phyloP scores from a whole-genome alignment of 2,329 filamentous ascomycete genomes.

The Atkinsonella texensis region DNA sequence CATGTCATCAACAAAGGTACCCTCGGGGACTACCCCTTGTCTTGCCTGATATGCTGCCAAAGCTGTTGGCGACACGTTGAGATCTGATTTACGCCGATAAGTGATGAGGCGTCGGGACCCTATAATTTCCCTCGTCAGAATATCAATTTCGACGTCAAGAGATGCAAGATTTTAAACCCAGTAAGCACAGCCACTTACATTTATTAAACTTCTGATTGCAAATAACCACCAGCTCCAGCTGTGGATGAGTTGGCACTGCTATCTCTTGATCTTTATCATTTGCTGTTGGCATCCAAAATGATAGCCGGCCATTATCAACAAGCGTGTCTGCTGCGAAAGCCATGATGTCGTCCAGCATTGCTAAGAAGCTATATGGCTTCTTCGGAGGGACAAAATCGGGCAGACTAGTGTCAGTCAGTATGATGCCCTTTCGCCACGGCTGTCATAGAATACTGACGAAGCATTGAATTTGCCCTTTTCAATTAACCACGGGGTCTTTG shows the following conservation, averaged over 20 bases:
- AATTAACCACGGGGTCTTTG: slow-evolving; percentile 46
- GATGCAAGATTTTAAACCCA: background rate
- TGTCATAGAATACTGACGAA: slow-evolving; percentile 37
- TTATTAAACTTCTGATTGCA: slow-evolving; percentile 85
- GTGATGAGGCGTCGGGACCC: slow-evolving; percentile 85
- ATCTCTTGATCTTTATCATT: slow-evolving; percentile 70
- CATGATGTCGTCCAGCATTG: slow-evolving; percentile 83
- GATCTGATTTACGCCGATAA: slow-evolving; percentile 60
- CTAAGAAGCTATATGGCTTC: slow-evolving; percentile 79
- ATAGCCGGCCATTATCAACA: slow-evolving; percentile 66
- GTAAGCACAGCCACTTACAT: slow-evolving; percentile 40
- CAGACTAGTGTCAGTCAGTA: slow-evolving; percentile 17
- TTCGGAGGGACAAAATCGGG: slow-evolving; percentile 75
- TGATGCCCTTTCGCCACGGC: background rate
- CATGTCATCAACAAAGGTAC: slow-evolving; percentile 44
- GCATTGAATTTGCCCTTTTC: slow-evolving; percentile 60
- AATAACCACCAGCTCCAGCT: slow-evolving; percentile 58
- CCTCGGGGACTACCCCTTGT: slow-evolving; percentile 20
- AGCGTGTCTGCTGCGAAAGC: slow-evolving; percentile 67
- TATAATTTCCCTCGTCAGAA: slow-evolving; percentile 8
- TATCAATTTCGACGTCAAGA: no score
- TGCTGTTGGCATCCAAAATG: slow-evolving; percentile 95
- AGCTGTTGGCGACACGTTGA: slow-evolving; percentile 34
- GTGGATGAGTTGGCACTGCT: slow-evolving; percentile 62
- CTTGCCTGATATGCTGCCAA: slow-evolving; percentile 24